A percentile compares a stretch with the other conserved stretches of the same genome.
Conservation (phyloP, 495 filamentous ascomycete genomes). For the Hyaloscypha bicolor region DNA sequence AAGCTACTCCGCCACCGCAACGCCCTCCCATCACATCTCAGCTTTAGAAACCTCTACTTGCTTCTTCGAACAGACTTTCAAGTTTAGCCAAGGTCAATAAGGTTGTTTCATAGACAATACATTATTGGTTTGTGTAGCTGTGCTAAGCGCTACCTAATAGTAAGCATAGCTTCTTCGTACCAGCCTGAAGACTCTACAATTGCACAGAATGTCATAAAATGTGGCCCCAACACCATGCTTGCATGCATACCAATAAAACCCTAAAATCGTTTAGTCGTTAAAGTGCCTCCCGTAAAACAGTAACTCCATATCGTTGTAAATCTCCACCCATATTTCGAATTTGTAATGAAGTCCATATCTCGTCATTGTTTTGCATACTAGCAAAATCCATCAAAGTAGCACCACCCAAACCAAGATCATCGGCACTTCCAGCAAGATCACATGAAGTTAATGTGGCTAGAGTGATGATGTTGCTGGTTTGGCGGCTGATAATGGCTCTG, state of each 20-base stretch:
- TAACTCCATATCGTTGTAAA: neutral
- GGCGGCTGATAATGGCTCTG: constrained; percentile 62
- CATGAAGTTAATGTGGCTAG: constrained; percentile 18
- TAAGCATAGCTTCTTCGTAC: neutral
- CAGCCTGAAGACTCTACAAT: neutral
- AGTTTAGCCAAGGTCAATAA: neutral
- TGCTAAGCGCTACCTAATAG: neutral
- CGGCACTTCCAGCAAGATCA: neutral
- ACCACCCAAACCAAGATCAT: neutral
- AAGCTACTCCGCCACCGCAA: neutral
- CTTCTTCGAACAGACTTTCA: neutral
- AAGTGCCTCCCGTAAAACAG: neutral
- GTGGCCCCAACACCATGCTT: neutral
- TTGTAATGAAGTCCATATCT: neutral
- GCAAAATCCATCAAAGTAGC: neutral
- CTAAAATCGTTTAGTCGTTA: neutral
- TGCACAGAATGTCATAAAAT: neutral
- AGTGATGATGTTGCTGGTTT: constrained; percentile 34
- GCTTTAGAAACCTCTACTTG: neutral
- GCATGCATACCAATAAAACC: neutral
- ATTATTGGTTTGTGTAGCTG: neutral
- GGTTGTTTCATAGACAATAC: neutral
- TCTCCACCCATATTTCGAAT: neutral
- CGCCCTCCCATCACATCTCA: neutral
- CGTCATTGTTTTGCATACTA: neutral